Evolutionary conservation across 345 rosid species (phyloP).

Genomic region (Hevea brasiliensis): DNA sequence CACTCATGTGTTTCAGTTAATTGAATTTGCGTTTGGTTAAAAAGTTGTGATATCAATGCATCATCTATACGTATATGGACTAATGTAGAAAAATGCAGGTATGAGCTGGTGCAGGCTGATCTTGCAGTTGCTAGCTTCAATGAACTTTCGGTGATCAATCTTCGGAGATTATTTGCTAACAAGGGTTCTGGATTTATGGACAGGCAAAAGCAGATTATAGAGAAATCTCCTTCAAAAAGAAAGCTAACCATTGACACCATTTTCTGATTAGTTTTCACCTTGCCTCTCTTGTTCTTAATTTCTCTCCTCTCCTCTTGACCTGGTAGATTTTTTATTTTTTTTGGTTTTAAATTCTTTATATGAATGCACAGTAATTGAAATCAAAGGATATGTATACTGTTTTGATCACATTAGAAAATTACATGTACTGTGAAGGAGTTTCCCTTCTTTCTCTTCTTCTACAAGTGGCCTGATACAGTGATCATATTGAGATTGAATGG

Average conservation of each 20-base stretch:
- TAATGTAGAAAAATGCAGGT: slow-evolving; percentile 46
- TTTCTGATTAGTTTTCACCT: slow-evolving; percentile 42
- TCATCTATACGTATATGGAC: neutral
- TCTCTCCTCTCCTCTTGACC: neutral
- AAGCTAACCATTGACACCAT: slow-evolving; percentile 85
- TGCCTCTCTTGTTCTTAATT: neutral
- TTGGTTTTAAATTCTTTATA: no score
- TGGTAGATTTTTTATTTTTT: no score
- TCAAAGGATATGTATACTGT: neutral
- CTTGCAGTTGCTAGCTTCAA: slow-evolving; percentile 74
- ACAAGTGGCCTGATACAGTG: no score
- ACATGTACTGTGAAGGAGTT: no score
- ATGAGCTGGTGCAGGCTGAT: slow-evolving; percentile 92
- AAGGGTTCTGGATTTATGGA: slow-evolving; percentile 93
- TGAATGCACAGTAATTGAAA: no score
- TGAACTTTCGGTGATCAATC: slow-evolving; percentile 91
- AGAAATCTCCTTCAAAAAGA: slow-evolving; percentile 71
- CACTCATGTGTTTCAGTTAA: no score
- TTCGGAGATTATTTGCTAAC: slow-evolving; percentile 82
- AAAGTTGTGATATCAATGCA: neutral
- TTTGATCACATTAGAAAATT: no score
- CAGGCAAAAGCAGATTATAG: slow-evolving; percentile 70
- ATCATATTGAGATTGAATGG: no score
- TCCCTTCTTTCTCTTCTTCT: no score
- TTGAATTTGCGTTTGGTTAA: neutral